phyloP scores from a whole-genome alignment of 768 basidiomycete genomes.

The Amanita exitialis region DNA sequence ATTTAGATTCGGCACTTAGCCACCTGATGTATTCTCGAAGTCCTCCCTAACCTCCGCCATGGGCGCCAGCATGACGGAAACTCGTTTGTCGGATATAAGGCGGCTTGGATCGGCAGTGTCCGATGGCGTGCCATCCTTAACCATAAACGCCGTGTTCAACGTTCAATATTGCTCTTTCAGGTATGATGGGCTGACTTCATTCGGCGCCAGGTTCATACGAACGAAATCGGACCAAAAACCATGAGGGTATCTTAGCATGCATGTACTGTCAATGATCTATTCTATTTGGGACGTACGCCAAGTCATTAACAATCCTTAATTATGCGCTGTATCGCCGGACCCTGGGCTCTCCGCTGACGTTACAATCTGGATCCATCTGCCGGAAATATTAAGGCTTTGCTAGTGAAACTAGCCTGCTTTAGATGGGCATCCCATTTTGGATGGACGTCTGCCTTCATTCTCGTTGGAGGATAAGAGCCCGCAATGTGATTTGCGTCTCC shows the following conservation, averaged over 20 bases:
- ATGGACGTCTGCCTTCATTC: constrained; percentile 17
- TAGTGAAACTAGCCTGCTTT: constrained; percentile 24
- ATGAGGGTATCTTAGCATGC: not conserved
- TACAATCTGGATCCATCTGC: constrained; percentile 25
- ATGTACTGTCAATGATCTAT: not conserved
- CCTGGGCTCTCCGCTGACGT: constrained; percentile 13
- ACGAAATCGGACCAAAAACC: constrained; percentile 1
- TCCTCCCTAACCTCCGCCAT: not conserved
- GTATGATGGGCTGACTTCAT: not conserved
- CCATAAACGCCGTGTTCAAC: constrained; percentile 1
- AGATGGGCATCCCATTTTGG: constrained; percentile 25
- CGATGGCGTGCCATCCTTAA: not conserved
- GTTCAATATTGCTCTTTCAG: not conserved
- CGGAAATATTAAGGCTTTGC: constrained; percentile 28
- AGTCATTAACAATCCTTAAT: constrained; percentile 9
- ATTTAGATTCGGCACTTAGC: not conserved
- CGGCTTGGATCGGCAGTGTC: not conserved
- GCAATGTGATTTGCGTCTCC: constrained; percentile 15
- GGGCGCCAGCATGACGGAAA: not conserved
- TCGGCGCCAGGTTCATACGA: constrained; percentile 1
- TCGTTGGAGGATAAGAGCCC: constrained; percentile 22
- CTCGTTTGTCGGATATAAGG: constrained; percentile 2
- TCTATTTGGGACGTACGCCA: constrained; percentile 3
- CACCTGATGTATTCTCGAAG: not conserved
- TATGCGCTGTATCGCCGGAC: constrained; percentile 17